Evolutionary conservation across 2,329 filamentous ascomycete genomes (phyloP).

Genomic region (Fusarium nurragi): DNA sequence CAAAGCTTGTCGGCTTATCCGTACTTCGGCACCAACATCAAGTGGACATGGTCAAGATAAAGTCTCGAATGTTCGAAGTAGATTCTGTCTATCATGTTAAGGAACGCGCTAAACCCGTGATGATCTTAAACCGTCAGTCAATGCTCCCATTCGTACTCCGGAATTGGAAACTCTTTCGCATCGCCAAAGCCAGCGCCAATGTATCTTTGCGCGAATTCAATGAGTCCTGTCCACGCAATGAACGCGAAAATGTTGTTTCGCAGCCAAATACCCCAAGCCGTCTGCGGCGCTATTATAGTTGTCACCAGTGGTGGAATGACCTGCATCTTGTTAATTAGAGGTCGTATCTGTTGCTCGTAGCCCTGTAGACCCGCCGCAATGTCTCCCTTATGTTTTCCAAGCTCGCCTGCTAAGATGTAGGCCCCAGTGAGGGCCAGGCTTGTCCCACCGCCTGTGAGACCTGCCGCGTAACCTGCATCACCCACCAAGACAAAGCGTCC

Average conservation of each 20-base stretch:
- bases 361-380: constrained; percentile 46
- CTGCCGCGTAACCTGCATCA: constrained; percentile 60
- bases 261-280: constrained; percentile 56
- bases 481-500: constrained; percentile 60
- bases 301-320: constrained; percentile 47
- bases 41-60: neutral
- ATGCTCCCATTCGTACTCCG: constrained; percentile 48
- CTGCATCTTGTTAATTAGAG: constrained; percentile 52
- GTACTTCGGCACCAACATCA: neutral
- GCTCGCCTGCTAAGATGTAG: constrained; percentile 62
- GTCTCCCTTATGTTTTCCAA: constrained; percentile 43
- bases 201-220: constrained; percentile 39
- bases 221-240: constrained; percentile 50
- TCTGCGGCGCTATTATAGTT: constrained; percentile 55
- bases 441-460: constrained; percentile 59
- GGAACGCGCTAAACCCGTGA: neutral
- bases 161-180: constrained; percentile 47
- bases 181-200: constrained; percentile 42
- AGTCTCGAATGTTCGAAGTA: neutral
- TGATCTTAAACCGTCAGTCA: neutral
- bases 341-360: constrained; percentile 55
- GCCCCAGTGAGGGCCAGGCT: constrained; percentile 56
- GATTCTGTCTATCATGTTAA: neutral
- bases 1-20: too few species aligned
- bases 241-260: constrained; percentile 55